A percentile compares a stretch with the other conserved stretches of the same genome.
Conservation (phyloP, 805 yeast species). For the Candida mattraensis region DNA sequence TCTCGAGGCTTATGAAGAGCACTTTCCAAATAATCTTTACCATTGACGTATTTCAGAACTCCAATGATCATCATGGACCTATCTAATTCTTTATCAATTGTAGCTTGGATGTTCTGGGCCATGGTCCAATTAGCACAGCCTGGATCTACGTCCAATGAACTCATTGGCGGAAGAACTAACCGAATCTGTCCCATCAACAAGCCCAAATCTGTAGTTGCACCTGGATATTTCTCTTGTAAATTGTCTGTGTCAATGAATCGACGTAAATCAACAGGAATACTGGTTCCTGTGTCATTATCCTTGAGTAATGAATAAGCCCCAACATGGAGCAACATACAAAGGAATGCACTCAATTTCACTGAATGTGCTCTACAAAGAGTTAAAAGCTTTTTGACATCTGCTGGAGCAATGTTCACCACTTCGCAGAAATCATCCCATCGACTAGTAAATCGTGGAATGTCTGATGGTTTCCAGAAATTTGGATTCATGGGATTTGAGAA, state of each 20-base stretch:
- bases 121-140: constrained; percentile 17
- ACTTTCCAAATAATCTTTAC: constrained; percentile 3
- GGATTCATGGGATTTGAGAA: background rate
- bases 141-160: background rate
- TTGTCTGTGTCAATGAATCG: constrained; percentile 3
- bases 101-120: constrained; percentile 14
- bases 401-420: constrained; percentile 9
- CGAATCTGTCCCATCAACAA: constrained; percentile 5
- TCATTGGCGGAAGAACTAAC: background rate
- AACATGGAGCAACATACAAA: constrained; percentile 11
- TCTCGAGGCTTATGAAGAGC: constrained; percentile 4
- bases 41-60: constrained; percentile 8
- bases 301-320: constrained; percentile 14
- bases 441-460: constrained; percentile 3
- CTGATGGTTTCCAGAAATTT: constrained; percentile 3
- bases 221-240: no score
- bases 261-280: constrained; percentile 26
- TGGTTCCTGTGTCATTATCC: constrained; percentile 12
- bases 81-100: constrained; percentile 2
- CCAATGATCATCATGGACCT: constrained; percentile 9
- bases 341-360: constrained; percentile 21
- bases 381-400: constrained; percentile 9
- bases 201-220: constrained; percentile 4
- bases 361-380: constrained; percentile 10
- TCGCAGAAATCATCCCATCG: constrained; percentile 7